Evolutionary conservation across 129 eudicot species (phyloP), one percentile per base, ranked within the genome.

Genomic region (Apium graveolens): DNA sequence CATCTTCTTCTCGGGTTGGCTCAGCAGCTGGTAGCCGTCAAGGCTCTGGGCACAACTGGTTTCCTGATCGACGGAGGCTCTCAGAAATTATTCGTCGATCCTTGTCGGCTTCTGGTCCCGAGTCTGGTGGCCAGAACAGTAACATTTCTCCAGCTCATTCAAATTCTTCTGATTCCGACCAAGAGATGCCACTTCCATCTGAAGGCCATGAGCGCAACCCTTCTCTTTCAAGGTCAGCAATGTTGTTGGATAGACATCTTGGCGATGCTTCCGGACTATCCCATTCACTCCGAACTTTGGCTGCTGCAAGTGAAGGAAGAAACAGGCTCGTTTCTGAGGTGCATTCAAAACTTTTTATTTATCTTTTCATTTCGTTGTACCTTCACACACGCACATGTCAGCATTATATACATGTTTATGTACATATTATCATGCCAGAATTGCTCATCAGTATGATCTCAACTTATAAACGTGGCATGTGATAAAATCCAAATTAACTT

Each of bases 281-380:
- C 13, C 76, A 83, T 87, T 70, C 93, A 3, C 68, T 85, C 57
- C 88, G 96, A 46, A 84, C 82, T 70, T 84, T 83, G 76, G 94
- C 93, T 76, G 92, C 87, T 84, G 92, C 88, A 38, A 70, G 92
- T 80, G 99, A 89, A 86, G 93, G 97, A 90, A 88, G 97, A 84
- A 91, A 88, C 85, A 79, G 97, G 86, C 86, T 90, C 31, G 89
- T 83, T 38, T 85, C 98, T 6, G 97, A 95, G 98, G 98, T 95
- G 45, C 63, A 88, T 73, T 57, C 14, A 42, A 6, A 45, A 42
- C 24, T 46, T 53, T 35, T 17, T 65, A 27, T 18, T 5, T 57
- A 63, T 51, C 45, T 29, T 32, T 18, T 20, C 44, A 49, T 48
- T 1, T 29, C 11, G 14, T 60, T 24, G 34, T 4, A 65, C 38